A percentile compares a stretch with the other conserved stretches of the same genome.
Evolutionary conservation across 2,329 filamentous ascomycete species (phyloP).

Genomic region (Dactylellina drechsleri): DNA sequence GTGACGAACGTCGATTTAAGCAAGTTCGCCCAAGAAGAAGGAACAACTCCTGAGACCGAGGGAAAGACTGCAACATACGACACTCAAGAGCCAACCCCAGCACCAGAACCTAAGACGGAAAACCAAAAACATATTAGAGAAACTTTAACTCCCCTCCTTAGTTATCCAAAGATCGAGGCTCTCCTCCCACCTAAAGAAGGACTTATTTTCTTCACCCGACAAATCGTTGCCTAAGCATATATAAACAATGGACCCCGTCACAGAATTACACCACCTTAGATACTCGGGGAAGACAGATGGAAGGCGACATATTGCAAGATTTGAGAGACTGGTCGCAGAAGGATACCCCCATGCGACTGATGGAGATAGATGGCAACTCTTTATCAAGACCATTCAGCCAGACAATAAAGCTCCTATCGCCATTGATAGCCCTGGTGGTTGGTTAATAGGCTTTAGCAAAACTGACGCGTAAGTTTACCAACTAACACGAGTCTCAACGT

Average conservation of each 20-base stretch:
- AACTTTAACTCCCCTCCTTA: constrained; percentile 29
- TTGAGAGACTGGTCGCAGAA: constrained; percentile 56
- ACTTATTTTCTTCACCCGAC: constrained; percentile 40
- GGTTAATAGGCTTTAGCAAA: constrained; percentile 59
- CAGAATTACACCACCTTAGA: constrained; percentile 57
- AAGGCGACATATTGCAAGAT: constrained; percentile 58
- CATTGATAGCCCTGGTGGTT: constrained; percentile 56
- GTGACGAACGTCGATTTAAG: constrained; percentile 33
- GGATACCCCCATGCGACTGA: constrained; percentile 58
- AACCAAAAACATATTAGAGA: constrained; percentile 20
- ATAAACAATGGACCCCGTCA: constrained; percentile 51
- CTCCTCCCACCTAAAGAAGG: constrained; percentile 45
- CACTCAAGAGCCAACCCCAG: constrained; percentile 17
- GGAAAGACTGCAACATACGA: constrained; percentile 9
- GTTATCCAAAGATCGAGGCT: constrained; percentile 51
- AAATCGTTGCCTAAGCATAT: constrained; percentile 34
- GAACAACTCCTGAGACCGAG: not conserved
- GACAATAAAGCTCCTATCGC: constrained; percentile 54
- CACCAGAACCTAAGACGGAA: constrained; percentile 29
- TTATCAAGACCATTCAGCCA: constrained; percentile 59
- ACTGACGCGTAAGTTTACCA: constrained; percentile 48
- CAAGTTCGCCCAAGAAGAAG: constrained; percentile 31
- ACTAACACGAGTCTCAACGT: not conserved
- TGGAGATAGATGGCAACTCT: constrained; percentile 58
- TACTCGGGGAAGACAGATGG: constrained; percentile 58